Base-by-base conservation (phyloP, 768 basidiomycete genomes). In the Basidioascus undulatus region DNA sequence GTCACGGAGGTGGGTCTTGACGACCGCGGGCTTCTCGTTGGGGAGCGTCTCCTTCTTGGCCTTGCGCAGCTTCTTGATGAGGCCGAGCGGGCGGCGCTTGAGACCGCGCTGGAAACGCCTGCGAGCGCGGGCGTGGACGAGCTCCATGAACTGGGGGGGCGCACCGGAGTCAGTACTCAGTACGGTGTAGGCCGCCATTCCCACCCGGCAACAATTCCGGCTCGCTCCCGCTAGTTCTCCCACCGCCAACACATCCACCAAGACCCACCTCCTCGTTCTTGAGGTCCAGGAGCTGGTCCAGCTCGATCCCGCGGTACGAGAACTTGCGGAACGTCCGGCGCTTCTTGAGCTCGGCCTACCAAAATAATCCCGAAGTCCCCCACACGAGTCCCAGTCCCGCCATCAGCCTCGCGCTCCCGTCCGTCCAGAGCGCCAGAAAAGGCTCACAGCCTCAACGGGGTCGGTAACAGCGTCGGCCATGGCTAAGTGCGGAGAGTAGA, bases 1-100 rank as follows among this genome's bases (percentile, higher is more conserved):
- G 65, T 96, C 76, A 55, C 92, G 83, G 53, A 98, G 69, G 64
- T 98, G 92, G 43, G 92, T 98, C 72, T 96, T 98, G 57, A 98
- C 89, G 52, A 86, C 80, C 39, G 83, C 70, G 44, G 92, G 92
- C 70, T 98, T 96, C 67, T 96, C 87, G 64, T 94, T 92, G 51
- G 89, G 81, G 43, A 73, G 80, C n/a, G 86, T 84, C 62, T 94
- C 86, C 68, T 89, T 96, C 74, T 98, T 98, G 44, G 92, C 83
- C 64, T 92, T 89, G 62, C 92, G 82, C 53, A 98, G 71, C 65
- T 98, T 98, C 71, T 96, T 96, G 61, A 98, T 94, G 51, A 98
- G 73, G 50, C 84, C 84, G 77, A 98, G 78, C 32, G 92, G 87
- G 61, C 77, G 76, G 64, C 87, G 81, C 69, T 96, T 96, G 55